Evolutionary conservation across 1,284 basidiomycete species (phyloP).

Genomic region (Papiliotrema laurentii): DNA sequence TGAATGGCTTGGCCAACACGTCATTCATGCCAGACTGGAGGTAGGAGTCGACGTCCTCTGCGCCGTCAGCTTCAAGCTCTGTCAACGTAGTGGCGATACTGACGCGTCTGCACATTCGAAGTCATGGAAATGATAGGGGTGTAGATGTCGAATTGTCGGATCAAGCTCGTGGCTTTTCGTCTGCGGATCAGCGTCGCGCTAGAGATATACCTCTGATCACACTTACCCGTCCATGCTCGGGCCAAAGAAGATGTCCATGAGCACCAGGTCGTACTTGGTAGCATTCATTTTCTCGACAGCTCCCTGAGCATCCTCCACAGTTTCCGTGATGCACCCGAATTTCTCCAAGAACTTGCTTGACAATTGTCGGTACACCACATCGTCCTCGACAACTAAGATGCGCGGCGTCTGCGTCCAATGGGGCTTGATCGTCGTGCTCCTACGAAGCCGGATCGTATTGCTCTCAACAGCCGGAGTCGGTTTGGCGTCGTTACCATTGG

Average conservation of each 20-base stretch:
- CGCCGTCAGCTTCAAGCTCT: slow-evolving; percentile 6
- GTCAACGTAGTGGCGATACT: slow-evolving; percentile 7
- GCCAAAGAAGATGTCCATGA: slow-evolving; percentile 66
- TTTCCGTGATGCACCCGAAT: slow-evolving; percentile 90
- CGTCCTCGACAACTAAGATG: slow-evolving; percentile 91
- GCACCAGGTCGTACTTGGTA: slow-evolving; percentile 85
- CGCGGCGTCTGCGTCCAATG: slow-evolving; percentile 81
- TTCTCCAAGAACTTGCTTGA: slow-evolving; percentile 92
- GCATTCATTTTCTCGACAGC: slow-evolving; percentile 95
- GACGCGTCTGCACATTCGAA: slow-evolving; percentile 74
- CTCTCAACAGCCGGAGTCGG: background rate
- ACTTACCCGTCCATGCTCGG: slow-evolving; percentile 46
- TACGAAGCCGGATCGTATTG: background rate
- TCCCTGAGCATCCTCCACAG: slow-evolving; percentile 85
- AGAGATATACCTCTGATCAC: background rate
- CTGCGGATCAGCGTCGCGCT: slow-evolving; percentile 9
- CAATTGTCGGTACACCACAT: slow-evolving; percentile 80
- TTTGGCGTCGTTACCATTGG: slow-evolving; percentile 1
- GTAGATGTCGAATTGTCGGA: slow-evolving; percentile 79
- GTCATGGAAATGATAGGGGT: slow-evolving; percentile 98
- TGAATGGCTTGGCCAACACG: slow-evolving; percentile 95
- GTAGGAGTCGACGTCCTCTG: slow-evolving; percentile 46
- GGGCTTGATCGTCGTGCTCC: slow-evolving; percentile 64
- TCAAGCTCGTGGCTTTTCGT: slow-evolving; percentile 72
- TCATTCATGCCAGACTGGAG: slow-evolving; percentile 77